phyloP scores from a whole-genome alignment of 1,284 basidiomycete genomes.

The Somion occarium region DNA sequence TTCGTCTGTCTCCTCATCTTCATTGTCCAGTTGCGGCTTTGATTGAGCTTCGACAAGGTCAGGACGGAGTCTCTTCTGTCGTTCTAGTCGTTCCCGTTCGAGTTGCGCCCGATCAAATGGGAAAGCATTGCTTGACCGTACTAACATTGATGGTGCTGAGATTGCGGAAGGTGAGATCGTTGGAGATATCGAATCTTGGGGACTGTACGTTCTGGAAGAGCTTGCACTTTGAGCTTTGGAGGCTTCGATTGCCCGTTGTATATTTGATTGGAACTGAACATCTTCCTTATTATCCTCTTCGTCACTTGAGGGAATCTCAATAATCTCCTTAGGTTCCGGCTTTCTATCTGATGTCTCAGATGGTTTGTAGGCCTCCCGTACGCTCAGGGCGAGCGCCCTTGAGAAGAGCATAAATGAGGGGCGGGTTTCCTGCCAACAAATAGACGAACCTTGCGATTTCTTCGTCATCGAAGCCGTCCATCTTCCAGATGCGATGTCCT shows the following conservation, averaged over 20 bases:
- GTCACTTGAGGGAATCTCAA: constrained; percentile 14
- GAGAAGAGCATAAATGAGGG: background rate
- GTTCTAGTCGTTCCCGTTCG: constrained; percentile 60
- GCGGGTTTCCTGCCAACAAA: background rate
- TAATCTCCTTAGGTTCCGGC: constrained; percentile 2
- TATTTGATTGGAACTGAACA: constrained; percentile 31
- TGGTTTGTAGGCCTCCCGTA: constrained; percentile 15
- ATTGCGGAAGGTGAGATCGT: constrained; percentile 5
- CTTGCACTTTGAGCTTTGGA: background rate
- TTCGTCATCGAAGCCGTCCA: constrained; percentile 16
- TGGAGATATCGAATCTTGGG: constrained; percentile 2
- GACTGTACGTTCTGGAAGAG: background rate
- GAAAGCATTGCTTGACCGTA: constrained; percentile 28
- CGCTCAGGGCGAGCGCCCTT: constrained; percentile 28
- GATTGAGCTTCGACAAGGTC: constrained; percentile 13
- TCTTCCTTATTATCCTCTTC: constrained; percentile 19
- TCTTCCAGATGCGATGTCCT: background rate
- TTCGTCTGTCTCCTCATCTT: constrained; percentile 28
- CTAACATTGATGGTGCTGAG: constrained; percentile 1
- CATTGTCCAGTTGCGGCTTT: constrained; percentile 15
- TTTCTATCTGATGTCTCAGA: background rate
- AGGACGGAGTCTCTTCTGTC: constrained; percentile 52
- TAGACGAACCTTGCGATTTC: constrained; percentile 13
- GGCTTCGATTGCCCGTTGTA: constrained; percentile 17
- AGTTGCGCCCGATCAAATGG: constrained; percentile 60